These are phyloP conservation scores for Annulohypoxylon truncatum DNA, from an alignment of 2,329 filamentous ascomycete genomes.

Conservation along the genomic window DNA sequence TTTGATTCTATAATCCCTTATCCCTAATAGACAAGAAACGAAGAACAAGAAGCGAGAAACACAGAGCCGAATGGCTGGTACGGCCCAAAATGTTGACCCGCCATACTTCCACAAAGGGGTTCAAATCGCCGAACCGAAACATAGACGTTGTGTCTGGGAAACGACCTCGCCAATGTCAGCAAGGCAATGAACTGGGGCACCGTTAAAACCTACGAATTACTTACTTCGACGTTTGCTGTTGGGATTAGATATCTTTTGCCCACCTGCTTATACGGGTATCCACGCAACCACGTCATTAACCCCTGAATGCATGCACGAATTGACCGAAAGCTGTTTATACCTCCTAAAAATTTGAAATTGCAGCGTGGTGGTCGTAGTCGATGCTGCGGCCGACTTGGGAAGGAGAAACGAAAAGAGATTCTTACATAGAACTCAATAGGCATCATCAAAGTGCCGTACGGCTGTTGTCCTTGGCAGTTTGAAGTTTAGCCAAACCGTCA, in stretches of 20 bases:
- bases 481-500: constrained; percentile 41
- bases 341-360: constrained; percentile 18
- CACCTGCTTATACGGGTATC: constrained; percentile 22
- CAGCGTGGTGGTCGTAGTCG: constrained; percentile 31
- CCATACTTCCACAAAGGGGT: constrained; percentile 9
- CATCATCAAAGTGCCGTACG: constrained; percentile 37
- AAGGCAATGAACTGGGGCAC: constrained; percentile 3
- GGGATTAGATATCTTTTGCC: constrained; percentile 7
- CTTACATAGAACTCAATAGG: constrained; percentile 18
- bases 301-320: constrained; percentile 29
- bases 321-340: constrained; percentile 18
- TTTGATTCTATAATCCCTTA: constrained; percentile 1
- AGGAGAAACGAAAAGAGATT: constrained; percentile 25
- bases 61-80: constrained; percentile 11
- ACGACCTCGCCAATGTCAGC: constrained; percentile 19
- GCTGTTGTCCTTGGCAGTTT: constrained; percentile 38
- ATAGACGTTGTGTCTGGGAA: constrained; percentile 5
- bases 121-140: constrained; percentile 19
- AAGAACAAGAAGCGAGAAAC: constrained; percentile 9
- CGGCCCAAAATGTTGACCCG: constrained; percentile 12
- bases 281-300: constrained; percentile 24
- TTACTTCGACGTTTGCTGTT: constrained; percentile 14
- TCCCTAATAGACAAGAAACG: constrained; percentile 11
- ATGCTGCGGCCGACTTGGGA: constrained; percentile 29
- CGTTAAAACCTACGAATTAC: constrained; percentile 14